Base-by-base conservation (phyloP, 495 filamentous ascomycete genomes). In the Hypoxylon cercidicola region DNA sequence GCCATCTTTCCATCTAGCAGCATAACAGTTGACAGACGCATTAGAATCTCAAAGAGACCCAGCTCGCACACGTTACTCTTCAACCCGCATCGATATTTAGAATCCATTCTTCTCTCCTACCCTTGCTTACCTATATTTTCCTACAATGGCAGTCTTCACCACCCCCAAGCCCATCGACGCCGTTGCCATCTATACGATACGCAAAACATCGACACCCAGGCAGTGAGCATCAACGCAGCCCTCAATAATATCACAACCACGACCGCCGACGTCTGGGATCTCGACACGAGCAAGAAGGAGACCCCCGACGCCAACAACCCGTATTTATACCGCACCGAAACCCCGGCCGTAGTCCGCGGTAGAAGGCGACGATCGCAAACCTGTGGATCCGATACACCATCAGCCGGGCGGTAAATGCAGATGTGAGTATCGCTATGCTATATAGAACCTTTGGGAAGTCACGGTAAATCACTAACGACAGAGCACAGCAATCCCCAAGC, bases 401-500 rank as follows among this genome's bases (percentile, higher is more conserved):
- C 46, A 30, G 45, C 64, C 68, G 25, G 74, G 74, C 35, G 74
- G 75, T 5, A 77, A 77, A 43, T 77, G 75, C 62, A 65, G 74
- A 43, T 74, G 74, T 74, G 50, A 70, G 72, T 66, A 16, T 8
- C 15, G 13, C 35, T 39, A 39, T 2, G 9, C 35, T 13, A 3
- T 12, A 39, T 39, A 41, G 3, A 15, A 15, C 4, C 39, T 3
- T 41, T 16, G 13, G 4, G 19, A 1, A 52, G 13, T 18, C 41
- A 28, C 40, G n/a, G 16, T 5, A 16, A 30, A 23, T 19, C n/a
- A 6, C 18, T 45, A 15, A 45, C 43, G 12, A 21, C 20, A 8
- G 6, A 21, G 3, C 11, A 15, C 39, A 78, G 75, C 76, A n/a
- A 74, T 78, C 41, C 74, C 77, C 44, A 77, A 78, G 56, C 66